Evolutionary conservation across 2,329 filamentous ascomycete genomes (phyloP).

Genomic region (Anthostomella pinea): DNA sequence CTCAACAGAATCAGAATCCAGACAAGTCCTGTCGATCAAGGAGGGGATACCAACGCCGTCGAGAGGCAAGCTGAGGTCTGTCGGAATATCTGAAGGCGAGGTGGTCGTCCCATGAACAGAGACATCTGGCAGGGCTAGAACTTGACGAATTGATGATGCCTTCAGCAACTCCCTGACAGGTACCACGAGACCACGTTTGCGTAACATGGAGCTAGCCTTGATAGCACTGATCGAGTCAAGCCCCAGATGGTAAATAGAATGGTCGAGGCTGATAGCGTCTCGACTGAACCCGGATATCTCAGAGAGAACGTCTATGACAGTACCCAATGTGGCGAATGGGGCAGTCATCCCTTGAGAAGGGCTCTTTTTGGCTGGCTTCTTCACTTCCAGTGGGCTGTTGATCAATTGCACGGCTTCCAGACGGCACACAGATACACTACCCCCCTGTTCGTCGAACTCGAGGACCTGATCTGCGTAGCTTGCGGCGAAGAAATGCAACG

Average conservation of each 20-base stretch:
- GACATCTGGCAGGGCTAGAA: conserved; percentile 42
- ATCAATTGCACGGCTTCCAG: conserved; percentile 44
- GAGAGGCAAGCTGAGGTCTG: conserved; percentile 26
- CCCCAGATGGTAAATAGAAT: conserved; percentile 78
- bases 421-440: conserved; percentile 62
- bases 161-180: conserved; percentile 69
- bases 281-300: conserved; percentile 59
- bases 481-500: conserved; percentile 55
- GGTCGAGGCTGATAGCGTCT: conserved; percentile 54
- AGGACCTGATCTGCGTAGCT: conserved; percentile 51
- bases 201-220: conserved; percentile 71
- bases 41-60: conserved; percentile 35
- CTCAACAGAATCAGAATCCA: conserved; percentile 49
- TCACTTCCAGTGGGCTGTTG: neutral
- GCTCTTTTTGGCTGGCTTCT: too few relatives aligned
- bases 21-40: conserved; percentile 38
- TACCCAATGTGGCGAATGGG: too few relatives aligned
- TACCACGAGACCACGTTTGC: conserved; percentile 59
- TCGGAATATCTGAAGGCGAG: neutral
- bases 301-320: conserved; percentile 47
- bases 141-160: conserved; percentile 61
- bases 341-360: too few relatives aligned
- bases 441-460: conserved; percentile 40
- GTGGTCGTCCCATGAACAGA: neutral
- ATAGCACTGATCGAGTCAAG: conserved; percentile 92